A percentile compares a stretch with the other conserved stretches of the same genome.
These are phyloP conservation scores for Penicillium olsonii DNA, from an alignment of 2,329 filamentous ascomycete genomes.

Conservation along the genomic window DNA sequence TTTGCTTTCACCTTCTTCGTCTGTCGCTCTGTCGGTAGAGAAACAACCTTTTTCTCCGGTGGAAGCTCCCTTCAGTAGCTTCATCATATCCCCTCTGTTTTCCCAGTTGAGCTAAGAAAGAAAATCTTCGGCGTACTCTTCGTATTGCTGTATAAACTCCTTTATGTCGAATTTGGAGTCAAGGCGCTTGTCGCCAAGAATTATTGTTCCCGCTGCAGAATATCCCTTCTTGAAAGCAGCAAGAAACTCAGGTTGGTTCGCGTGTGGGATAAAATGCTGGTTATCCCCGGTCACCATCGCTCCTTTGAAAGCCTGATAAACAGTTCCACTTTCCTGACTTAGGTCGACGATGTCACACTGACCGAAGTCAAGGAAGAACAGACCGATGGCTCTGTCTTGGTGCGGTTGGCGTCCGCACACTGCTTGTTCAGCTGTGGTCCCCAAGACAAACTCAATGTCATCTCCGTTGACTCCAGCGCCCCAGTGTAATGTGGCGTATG, in stretches of 20 bases:
- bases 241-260: constrained; percentile 19
- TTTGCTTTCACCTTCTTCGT: too few relatives aligned
- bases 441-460: constrained; percentile 18
- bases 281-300: constrained; percentile 17
- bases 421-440: background rate
- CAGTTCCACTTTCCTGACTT: constrained; percentile 1
- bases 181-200: constrained; percentile 1
- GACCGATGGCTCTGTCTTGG: constrained; percentile 6
- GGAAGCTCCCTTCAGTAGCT: too few relatives aligned
- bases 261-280: constrained; percentile 11
- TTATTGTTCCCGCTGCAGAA: constrained; percentile 3
- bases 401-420: background rate
- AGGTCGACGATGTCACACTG: constrained; percentile 13
- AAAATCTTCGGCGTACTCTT: constrained; percentile 16
- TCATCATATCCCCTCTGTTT: too few relatives aligned
- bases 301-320: constrained; percentile 18
- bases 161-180: constrained; percentile 2
- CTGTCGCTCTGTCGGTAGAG: too few relatives aligned
- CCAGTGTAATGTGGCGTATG: constrained; percentile 16
- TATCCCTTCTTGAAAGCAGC: constrained; percentile 12
- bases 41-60: too few relatives aligned
- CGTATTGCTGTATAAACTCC: constrained; percentile 14
- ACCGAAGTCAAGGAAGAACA: constrained; percentile 14
- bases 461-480: constrained; percentile 8
- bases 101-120: constrained; percentile 1